Evolutionary conservation across 441 rosid genomes (phyloP).

Genomic region (Euphorbia celastroides): DNA sequence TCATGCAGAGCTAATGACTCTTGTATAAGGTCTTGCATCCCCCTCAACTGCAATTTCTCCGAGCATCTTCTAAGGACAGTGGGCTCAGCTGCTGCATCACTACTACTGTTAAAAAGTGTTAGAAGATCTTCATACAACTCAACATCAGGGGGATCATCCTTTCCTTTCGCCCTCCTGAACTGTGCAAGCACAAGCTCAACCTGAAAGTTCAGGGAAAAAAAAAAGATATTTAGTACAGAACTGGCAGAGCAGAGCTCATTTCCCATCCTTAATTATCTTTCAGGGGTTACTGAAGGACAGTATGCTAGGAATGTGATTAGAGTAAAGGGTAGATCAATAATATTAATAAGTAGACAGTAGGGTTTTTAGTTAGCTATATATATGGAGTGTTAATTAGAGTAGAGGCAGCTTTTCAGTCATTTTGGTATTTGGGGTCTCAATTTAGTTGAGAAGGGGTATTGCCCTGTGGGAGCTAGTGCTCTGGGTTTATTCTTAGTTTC

Average conservation of each 20-base stretch:
- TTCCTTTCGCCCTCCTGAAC: slow-evolving; percentile 84
- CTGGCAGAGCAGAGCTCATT: not conserved
- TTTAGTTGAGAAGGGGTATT: too few species aligned
- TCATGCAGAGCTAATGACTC: slow-evolving; percentile 90
- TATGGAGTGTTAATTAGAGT: too few species aligned
- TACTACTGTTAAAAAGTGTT: slow-evolving; percentile 48
- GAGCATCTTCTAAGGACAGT: slow-evolving; percentile 52
- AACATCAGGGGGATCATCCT: slow-evolving; percentile 56
- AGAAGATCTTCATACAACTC: slow-evolving; percentile 61
- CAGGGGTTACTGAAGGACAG: not conserved
- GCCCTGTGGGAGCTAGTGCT: too few species aligned
- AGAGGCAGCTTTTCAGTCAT: too few species aligned
- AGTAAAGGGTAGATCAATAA: too few species aligned
- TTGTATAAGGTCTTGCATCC: slow-evolving; percentile 66
- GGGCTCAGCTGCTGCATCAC: slow-evolving; percentile 42
- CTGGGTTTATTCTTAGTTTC: too few species aligned
- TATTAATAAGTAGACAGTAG: too few species aligned
- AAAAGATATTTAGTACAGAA: slow-evolving; percentile 6
- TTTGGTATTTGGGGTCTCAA: too few species aligned
- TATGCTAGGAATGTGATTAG: too few species aligned
- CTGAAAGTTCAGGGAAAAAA: slow-evolving; percentile 31
- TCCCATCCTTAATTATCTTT: not conserved
- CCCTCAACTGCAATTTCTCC: slow-evolving; percentile 62
- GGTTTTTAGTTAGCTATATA: too few species aligned
- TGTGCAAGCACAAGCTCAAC: slow-evolving; percentile 83